Conservation (phyloP, 768 basidiomycete species). For the Antrodiella citrinella region DNA sequence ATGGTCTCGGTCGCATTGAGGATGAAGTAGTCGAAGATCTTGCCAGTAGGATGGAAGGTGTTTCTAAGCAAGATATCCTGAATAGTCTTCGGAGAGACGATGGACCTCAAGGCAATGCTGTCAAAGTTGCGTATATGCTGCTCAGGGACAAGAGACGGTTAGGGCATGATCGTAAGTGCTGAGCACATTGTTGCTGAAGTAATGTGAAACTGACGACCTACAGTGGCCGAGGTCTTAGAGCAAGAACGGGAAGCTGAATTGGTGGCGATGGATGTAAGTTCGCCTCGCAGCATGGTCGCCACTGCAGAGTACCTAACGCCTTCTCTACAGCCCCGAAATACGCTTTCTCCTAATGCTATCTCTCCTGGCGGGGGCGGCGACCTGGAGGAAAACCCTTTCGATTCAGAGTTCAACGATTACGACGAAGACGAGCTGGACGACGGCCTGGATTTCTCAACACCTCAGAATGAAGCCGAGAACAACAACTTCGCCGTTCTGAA, state of each 20-base stretch:
- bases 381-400: conserved; percentile 72
- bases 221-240: conserved; percentile 74
- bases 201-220: conserved; percentile 10
- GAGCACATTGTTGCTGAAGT: neutral
- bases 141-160: conserved; percentile 81
- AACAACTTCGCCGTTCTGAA: conserved; percentile 83
- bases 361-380: conserved; percentile 50
- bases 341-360: conserved; percentile 56
- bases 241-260: conserved; percentile 79
- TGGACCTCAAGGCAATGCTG: conserved; percentile 80
- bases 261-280: conserved; percentile 71
- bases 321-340: conserved; percentile 52
- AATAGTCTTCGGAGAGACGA: conserved; percentile 77
- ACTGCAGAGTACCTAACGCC: conserved; percentile 7
- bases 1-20: conserved; percentile 87
- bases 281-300: neutral
- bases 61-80: conserved; percentile 83
- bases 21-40: conserved; percentile 86
- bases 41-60: conserved; percentile 58
- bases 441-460: conserved; percentile 40
- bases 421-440: conserved; percentile 54
- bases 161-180: conserved; percentile 71
- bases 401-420: conserved; percentile 56
- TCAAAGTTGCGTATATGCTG: conserved; percentile 95
- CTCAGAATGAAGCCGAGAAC: conserved; percentile 35